Base-by-base conservation (phyloP, 2,329 filamentous ascomycete genomes). In the Beauveria brongniartii region DNA sequence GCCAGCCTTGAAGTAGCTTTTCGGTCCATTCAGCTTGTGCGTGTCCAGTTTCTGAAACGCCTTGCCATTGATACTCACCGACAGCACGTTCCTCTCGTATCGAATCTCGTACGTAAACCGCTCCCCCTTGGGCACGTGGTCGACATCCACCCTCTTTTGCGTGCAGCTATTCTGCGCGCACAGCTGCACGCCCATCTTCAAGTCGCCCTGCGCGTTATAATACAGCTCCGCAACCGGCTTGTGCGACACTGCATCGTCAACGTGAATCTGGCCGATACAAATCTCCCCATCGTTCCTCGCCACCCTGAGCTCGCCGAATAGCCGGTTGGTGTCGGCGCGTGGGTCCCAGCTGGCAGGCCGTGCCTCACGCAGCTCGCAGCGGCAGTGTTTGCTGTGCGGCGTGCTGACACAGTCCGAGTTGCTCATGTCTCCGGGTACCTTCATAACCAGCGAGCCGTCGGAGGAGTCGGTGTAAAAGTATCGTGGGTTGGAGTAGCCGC, bases 161-260 rank as follows among this genome's bases (percentile, higher is more conserved):
- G 66, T 65, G 14, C 73, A 72, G 54, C 64, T 70, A 37, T 62
- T 59, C 10, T 52, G n/a, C 4, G 65, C 64, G 47, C 66, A 72
- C 63, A 71, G 69, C 56, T 74, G 71, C n/a, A 78, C 74, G 2
- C 75, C 75, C 61, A 76, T 71, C 1, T 65, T 67, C 22, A 77
- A 60, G 1, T 66, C 67, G 5, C 75, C 75, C 2, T 64, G 65
- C 8, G 65, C 61, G 54, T 70, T 72, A 62, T 72, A 73, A 65
- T 73, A 78, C 18, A 78, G 65, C 63, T 77, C 75, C 18, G 68
- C 70, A 14, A 77, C 69, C 1, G 75, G 75, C 65, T 77, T 77
- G 61, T 61, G 68, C 24, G 72, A 75, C 12, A 74, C 63, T 18
- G 61, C 66, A 52, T 71, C 71, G 47, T 75, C 71, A 53, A 74